phyloP scores from a whole-genome alignment of 1,284 basidiomycete genomes.

The Kwoniella shivajii region DNA sequence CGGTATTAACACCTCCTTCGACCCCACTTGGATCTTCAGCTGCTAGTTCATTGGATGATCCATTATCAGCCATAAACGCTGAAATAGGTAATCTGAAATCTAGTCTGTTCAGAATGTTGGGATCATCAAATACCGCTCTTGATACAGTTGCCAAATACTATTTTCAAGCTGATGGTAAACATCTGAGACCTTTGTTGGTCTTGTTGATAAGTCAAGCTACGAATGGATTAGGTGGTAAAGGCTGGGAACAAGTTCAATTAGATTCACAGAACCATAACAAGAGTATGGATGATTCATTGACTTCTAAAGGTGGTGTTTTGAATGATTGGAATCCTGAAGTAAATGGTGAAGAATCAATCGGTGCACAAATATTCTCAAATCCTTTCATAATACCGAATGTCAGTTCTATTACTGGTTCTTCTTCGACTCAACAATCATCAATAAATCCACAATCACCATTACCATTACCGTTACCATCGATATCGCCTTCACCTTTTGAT shows the following conservation, averaged over 20 bases:
- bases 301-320: conserved; percentile 49
- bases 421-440: no score
- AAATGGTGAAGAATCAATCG: conserved; percentile 40
- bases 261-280: conserved; percentile 18
- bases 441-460: background rate
- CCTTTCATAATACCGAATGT: conserved; percentile 42
- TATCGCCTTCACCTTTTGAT: conserved; percentile 18
- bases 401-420: no score
- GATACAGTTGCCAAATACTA: conserved; percentile 90
- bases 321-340: conserved; percentile 56
- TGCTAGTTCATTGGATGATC: conserved; percentile 31
- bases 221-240: conserved; percentile 66
- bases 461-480: conserved; percentile 7
- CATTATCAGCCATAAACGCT: conserved; percentile 59
- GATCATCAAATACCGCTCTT: conserved; percentile 83
- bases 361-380: conserved; percentile 40
- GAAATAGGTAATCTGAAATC: conserved; percentile 76
- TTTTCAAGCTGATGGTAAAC: conserved; percentile 79
- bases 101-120: conserved; percentile 77
- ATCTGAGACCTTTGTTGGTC: conserved; percentile 86
- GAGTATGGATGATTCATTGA: conserved; percentile 50
- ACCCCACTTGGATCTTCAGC: conserved; percentile 13
- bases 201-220: conserved; percentile 89
- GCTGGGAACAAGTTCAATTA: conserved; percentile 33
- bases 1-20: conserved; percentile 37